phyloP scores from a whole-genome alignment of 2,329 filamentous ascomycete genomes.

The Botrytis byssoidea region DNA sequence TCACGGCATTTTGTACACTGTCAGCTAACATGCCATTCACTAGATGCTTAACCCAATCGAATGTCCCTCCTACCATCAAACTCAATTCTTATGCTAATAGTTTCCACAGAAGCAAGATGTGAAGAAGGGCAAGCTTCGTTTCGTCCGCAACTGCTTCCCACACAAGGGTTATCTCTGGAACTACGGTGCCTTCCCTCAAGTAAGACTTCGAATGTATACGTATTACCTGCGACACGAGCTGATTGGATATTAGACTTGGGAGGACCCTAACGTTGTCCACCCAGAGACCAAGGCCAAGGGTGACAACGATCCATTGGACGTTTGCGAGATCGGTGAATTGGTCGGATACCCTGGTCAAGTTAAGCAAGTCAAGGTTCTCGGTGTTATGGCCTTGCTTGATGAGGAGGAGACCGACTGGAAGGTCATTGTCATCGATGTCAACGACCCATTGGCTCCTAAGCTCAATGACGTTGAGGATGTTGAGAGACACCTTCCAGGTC shows the following conservation, averaged over 20 bases:
- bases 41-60: constrained; percentile 23
- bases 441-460: constrained; percentile 93
- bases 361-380: constrained; percentile 99
- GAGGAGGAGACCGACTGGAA: constrained; percentile 99
- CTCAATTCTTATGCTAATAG: constrained; percentile 8
- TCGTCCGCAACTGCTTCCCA: constrained; percentile 99
- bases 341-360: constrained; percentile 94
- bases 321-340: constrained; percentile 98
- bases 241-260: constrained; percentile 73
- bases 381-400: constrained; percentile 98
- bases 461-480: constrained; percentile 99
- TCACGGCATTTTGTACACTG: constrained; percentile 48
- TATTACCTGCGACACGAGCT: constrained; percentile 19
- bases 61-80: background rate
- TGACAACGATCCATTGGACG: constrained; percentile 98
- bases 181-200: constrained; percentile 98
- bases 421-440: constrained; percentile 98
- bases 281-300: constrained; percentile 99
- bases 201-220: constrained; percentile 45
- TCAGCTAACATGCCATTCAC: constrained; percentile 4
- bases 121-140: constrained; percentile 99
- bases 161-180: constrained; percentile 99
- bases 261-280: constrained; percentile 94
- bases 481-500: constrained; percentile 94
- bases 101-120: constrained; percentile 75